Evolutionary conservation across 768 basidiomycete genomes (phyloP), one percentile per base, ranked within the genome.

Genomic region (Cubamyces sp.): DNA sequence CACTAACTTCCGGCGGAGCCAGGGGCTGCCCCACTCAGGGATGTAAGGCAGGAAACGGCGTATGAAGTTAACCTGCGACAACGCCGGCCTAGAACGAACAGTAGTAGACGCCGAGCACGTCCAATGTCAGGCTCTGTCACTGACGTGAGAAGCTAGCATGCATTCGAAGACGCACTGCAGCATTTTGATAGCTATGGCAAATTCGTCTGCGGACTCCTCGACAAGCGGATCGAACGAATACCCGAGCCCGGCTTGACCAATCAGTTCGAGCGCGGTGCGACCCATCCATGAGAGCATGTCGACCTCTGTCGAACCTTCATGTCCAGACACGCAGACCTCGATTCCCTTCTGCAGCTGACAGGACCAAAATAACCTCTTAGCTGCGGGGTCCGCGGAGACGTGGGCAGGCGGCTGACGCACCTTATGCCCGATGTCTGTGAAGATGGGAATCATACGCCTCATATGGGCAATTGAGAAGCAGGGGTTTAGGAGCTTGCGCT

Each of bases 181-280:
- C 5, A 54, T 49, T 43, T 69, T 69, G n/a, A 74, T 15, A 0
- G 71, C 72, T n/a, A 58, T 52, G 7, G 65, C 68, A 34, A 70
- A 73, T 11, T 64, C 62, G 28, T 69, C 51, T 11, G 19, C 19
- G 0, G 28, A 46, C 19, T 66, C 61, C 23, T 58, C 63, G 2
- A 48, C 54, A 3, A 71, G 63, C 0, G 67, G 64, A 41, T 71
- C 70, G 50, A 70, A 67, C 1, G 67, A 70, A 45, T 68, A 66
- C 8, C 70, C 70, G 11, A 71, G 55, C 0, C 62, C 64, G 14
- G 63, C 67, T 59, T 70, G 65, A 15, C 67, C 70, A 14, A 67
- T 61, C 4, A 68, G 39, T 43, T 71, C 70, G 48, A 71, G 62
- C 16, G 70, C 67, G 7, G 67, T 60, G 16, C 70, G 70, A 18